A percentile compares a stretch with the other conserved stretches of the same genome.
phyloP scores from a whole-genome alignment of 192 early-diverging fungal genomes.

The Phycomyces blakesleeanus region DNA sequence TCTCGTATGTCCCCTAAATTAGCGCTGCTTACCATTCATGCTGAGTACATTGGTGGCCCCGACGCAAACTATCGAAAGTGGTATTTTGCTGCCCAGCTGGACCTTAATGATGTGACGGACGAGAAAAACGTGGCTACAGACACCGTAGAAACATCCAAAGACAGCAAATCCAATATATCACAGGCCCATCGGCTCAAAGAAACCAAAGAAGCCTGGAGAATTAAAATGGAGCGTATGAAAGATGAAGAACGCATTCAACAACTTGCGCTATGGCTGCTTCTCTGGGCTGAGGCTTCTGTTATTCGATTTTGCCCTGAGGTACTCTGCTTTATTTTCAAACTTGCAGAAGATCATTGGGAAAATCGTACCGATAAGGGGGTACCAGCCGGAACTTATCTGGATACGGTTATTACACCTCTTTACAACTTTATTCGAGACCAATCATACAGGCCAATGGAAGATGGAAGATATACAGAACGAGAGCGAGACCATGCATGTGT shows the following conservation, averaged over 20 bases:
- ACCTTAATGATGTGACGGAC: constrained; percentile 50
- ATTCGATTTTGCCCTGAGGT: constrained; percentile 71
- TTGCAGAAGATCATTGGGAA: constrained; percentile 59
- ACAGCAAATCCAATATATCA: not conserved
- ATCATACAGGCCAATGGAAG: constrained; percentile 60
- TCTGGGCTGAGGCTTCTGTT: constrained; percentile 80
- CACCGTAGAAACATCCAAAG: constrained; percentile 4
- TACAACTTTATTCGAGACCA: constrained; percentile 74
- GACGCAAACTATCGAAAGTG: constrained; percentile 83
- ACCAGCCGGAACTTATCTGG: constrained; percentile 67
- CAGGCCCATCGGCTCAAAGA: constrained; percentile 30
- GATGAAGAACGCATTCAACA: constrained; percentile 68
- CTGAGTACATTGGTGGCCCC: constrained; percentile 78
- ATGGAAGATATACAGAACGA: constrained; percentile 62
- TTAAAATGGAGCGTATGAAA: constrained; percentile 66
- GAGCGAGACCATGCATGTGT: constrained; percentile 72
- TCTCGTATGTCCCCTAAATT: constrained; percentile 71
- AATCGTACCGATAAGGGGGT: constrained; percentile 46
- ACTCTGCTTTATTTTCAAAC: constrained; percentile 78
- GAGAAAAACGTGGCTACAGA: constrained; percentile 26
- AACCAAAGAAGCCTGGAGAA: constrained; percentile 61
- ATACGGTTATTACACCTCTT: constrained; percentile 64
- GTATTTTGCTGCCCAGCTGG: constrained; percentile 76
- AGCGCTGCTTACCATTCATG: constrained; percentile 70
- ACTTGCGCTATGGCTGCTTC: constrained; percentile 67